Conservation (phyloP, 495 filamentous ascomycete genomes). For the Xylaria cubensis region DNA sequence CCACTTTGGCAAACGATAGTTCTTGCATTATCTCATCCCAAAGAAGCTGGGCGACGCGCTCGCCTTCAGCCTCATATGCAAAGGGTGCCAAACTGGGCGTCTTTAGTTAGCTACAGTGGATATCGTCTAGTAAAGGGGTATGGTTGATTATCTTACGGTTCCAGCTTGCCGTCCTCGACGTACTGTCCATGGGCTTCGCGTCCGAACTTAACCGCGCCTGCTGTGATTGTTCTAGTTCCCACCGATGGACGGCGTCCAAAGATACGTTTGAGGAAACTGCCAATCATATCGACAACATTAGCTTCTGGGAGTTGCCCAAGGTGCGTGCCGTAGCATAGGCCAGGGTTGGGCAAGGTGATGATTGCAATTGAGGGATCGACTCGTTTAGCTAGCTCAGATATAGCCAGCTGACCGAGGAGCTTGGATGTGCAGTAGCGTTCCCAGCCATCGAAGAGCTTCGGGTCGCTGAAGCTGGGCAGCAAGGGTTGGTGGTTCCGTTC, state of each 20-base stretch:
- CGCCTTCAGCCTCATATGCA: neutral
- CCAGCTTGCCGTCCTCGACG: slow-evolving; percentile 15
- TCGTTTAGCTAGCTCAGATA: slow-evolving; percentile 51
- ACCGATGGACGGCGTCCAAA: slow-evolving; percentile 13
- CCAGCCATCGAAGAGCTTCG: slow-evolving; percentile 33
- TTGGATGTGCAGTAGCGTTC: slow-evolving; percentile 54
- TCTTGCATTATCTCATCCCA: slow-evolving; percentile 7
- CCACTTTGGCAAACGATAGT: neutral
- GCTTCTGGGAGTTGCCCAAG: neutral
- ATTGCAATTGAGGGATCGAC: slow-evolving; percentile 24
- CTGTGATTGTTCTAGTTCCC: slow-evolving; percentile 3
- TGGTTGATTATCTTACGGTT: slow-evolving; percentile 6
- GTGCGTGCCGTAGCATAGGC: slow-evolving; percentile 29
- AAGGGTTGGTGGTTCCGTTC: slow-evolving; percentile 47
- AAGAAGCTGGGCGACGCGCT: neutral
- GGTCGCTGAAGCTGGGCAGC: slow-evolving; percentile 45
- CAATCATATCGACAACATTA: slow-evolving; percentile 13
- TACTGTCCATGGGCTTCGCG: slow-evolving; percentile 10
- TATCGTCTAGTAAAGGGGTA: neutral
- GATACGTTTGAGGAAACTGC: slow-evolving; percentile 6
- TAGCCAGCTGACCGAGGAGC: slow-evolving; percentile 54
- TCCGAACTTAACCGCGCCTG: slow-evolving; percentile 6
- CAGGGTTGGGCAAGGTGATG: slow-evolving; percentile 28
- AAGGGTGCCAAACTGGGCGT: slow-evolving; percentile 2
- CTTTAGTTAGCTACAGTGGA: neutral